Percentiles rank a stretch among this genome's conserved stretches.
Conservation (phyloP, 352 stramenopile genomes). For the Globisporangium cederbergense region DNA sequence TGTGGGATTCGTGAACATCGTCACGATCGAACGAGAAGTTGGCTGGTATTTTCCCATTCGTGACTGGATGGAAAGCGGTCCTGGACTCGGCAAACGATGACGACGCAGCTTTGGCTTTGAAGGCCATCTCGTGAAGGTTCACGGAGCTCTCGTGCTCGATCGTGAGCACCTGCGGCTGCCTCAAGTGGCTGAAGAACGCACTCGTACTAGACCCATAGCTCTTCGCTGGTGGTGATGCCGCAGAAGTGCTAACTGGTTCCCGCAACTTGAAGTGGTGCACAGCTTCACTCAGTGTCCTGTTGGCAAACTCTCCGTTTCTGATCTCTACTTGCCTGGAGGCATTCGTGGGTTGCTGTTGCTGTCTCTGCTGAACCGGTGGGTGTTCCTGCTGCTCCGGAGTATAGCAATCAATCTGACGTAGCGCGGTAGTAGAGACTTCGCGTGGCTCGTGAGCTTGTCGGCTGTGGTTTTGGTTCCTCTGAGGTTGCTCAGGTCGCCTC, state of each 20-base stretch:
- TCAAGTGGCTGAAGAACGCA: slow-evolving; percentile 4
- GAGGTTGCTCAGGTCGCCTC: not conserved
- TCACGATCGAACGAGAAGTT: not conserved
- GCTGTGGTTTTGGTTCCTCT: not conserved
- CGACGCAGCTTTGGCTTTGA: not conserved
- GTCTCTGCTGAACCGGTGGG: not conserved
- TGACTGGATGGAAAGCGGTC: slow-evolving; percentile 6
- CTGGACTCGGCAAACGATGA: not conserved
- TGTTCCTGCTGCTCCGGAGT: not conserved
- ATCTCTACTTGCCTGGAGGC: slow-evolving; percentile 9
- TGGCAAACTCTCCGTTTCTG: slow-evolving; percentile 61
- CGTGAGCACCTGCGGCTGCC: slow-evolving; percentile 4
- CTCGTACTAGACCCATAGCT: not conserved
- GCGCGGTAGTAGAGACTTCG: not conserved
- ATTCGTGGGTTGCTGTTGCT: not conserved
- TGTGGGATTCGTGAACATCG: not conserved
- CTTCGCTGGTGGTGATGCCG: slow-evolving; percentile 8
- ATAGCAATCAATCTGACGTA: not conserved
- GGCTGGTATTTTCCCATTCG: not conserved
- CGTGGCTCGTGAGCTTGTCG: not conserved
- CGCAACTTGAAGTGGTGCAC: slow-evolving; percentile 50
- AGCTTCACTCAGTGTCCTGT: slow-evolving; percentile 60
- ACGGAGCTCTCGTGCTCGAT: not conserved
- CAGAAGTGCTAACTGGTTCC: slow-evolving; percentile 14
- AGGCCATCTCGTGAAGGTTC: not conserved